These are phyloP conservation scores for Diplodia mutila DNA, from an alignment of 2,329 filamentous ascomycete species.

Conservation along the genomic window DNA sequence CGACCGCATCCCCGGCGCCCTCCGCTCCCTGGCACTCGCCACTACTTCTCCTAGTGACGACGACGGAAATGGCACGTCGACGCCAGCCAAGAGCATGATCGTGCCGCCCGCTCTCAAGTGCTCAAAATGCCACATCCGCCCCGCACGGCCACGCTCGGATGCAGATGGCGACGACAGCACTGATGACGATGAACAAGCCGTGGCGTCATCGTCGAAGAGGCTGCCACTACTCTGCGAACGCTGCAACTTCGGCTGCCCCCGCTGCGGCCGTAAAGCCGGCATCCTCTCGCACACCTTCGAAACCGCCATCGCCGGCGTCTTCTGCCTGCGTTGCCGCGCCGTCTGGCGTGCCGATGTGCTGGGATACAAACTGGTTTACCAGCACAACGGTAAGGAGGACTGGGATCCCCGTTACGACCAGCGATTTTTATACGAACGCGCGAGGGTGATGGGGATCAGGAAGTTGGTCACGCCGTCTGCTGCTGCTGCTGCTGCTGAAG, in stretches of 20 bases:
- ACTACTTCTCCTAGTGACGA: slow-evolving; percentile 22
- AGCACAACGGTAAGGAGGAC: neutral
- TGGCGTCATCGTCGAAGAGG: neutral
- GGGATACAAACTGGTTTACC: slow-evolving; percentile 8
- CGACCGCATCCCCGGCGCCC: slow-evolving; percentile 48
- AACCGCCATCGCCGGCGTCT: slow-evolving; percentile 27
- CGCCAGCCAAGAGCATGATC: neutral
- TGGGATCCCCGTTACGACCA: neutral
- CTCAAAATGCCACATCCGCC: slow-evolving; percentile 35
- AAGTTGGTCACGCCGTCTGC: neutral
- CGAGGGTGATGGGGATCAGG: neutral
- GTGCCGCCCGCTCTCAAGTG: slow-evolving; percentile 33
- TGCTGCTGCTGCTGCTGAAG: neutral
- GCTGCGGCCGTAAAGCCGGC: slow-evolving; percentile 37
- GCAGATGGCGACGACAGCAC: neutral
- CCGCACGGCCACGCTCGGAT: slow-evolving; percentile 34
- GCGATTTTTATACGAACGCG: neutral
- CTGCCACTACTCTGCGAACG: slow-evolving; percentile 41
- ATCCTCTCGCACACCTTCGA: slow-evolving; percentile 29
- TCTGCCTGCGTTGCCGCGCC: neutral
- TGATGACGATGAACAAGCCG: neutral
- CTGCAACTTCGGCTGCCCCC: slow-evolving; percentile 48
- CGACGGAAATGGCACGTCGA: neutral
- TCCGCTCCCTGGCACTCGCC: slow-evolving; percentile 29
- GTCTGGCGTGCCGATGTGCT: slow-evolving; percentile 19